A percentile compares a stretch with the other conserved stretches of the same genome.
Evolutionary conservation across 192 early-diverging fungal genomes (phyloP).

Genomic region (Mortierella antarctica): DNA sequence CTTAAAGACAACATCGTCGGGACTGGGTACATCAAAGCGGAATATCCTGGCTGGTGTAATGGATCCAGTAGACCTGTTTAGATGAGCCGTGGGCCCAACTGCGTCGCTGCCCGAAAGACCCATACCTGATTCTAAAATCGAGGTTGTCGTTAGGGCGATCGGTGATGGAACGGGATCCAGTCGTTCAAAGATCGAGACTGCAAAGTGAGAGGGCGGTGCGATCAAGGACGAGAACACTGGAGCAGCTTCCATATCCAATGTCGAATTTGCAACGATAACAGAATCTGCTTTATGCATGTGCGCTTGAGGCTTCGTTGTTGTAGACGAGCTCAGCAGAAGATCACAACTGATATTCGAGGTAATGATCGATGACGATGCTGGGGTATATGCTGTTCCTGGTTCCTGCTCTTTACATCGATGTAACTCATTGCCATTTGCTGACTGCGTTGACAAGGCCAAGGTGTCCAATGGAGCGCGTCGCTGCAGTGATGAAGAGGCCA

Average conservation of each 20-base stretch:
- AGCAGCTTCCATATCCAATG: no score
- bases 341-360: not conserved
- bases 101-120: not conserved
- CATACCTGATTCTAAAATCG: slow-evolving; percentile 1
- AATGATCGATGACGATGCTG: not conserved
- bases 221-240: slow-evolving; percentile 24
- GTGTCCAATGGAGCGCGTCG: not conserved
- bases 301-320: not conserved
- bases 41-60: slow-evolving; percentile 52
- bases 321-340: no score
- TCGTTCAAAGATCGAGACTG: slow-evolving; percentile 36
- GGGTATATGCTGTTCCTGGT: no score
- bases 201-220: slow-evolving; percentile 36
- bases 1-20: slow-evolving; percentile 80
- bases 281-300: not conserved
- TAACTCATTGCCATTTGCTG: not conserved
- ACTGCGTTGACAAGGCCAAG: not conserved
- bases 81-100: not conserved
- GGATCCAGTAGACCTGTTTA: not conserved
- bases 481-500: slow-evolving; percentile 5
- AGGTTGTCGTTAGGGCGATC: not conserved
- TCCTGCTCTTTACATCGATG: not conserved
- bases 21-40: slow-evolving; percentile 82
- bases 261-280: not conserved
- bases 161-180: slow-evolving; percentile 20